These are phyloP conservation scores for Pichia deserticola DNA, from an alignment of 805 yeast species.

Conservation along the genomic window DNA sequence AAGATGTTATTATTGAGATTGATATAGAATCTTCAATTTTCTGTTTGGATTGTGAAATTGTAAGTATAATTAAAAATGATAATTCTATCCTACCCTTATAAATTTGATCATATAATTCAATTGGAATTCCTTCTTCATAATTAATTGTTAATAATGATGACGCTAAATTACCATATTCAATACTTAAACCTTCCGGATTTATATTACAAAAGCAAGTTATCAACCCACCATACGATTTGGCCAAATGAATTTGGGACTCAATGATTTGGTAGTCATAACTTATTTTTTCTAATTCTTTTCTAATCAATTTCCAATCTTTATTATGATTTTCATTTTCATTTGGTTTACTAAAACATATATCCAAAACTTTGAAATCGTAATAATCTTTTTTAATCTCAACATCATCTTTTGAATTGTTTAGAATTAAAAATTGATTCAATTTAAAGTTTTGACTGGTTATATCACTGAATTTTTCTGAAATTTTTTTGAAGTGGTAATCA, in stretches of 20 bases:
- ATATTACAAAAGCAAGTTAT: slow-evolving; percentile 56
- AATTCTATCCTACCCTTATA: slow-evolving; percentile 61
- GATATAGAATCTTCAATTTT: slow-evolving; percentile 29
- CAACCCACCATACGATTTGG: slow-evolving; percentile 74
- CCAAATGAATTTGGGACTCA: slow-evolving; percentile 59
- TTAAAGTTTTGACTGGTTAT: slow-evolving; percentile 22
- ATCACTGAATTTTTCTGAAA: slow-evolving; percentile 40
- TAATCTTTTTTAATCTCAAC: slow-evolving; percentile 45
- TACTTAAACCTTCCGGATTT: slow-evolving; percentile 22
- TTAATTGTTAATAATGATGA: slow-evolving; percentile 45
- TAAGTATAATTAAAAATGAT: slow-evolving; percentile 44
- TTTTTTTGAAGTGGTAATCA: slow-evolving; percentile 21
- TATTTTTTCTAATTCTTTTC: slow-evolving; percentile 46
- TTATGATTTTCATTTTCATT: slow-evolving; percentile 15
- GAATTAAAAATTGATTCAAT: slow-evolving; percentile 44
- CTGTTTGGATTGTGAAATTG: slow-evolving; percentile 28
- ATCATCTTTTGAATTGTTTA: slow-evolving; percentile 23
- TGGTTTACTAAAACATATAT: slow-evolving; percentile 36
- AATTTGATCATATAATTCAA: slow-evolving; percentile 40
- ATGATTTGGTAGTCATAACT: slow-evolving; percentile 58
- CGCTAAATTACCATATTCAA: slow-evolving; percentile 30
- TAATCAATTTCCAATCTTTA: slow-evolving; percentile 40
- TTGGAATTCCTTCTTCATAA: slow-evolving; percentile 42
- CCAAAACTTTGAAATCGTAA: slow-evolving; percentile 59
- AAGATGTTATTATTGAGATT: slow-evolving; percentile 35